Percentiles rank a stretch among this genome's conserved stretches.
These are phyloP conservation scores for Flagelloscypha sp. DNA, from an alignment of 768 basidiomycete species.

Conservation along the genomic window DNA sequence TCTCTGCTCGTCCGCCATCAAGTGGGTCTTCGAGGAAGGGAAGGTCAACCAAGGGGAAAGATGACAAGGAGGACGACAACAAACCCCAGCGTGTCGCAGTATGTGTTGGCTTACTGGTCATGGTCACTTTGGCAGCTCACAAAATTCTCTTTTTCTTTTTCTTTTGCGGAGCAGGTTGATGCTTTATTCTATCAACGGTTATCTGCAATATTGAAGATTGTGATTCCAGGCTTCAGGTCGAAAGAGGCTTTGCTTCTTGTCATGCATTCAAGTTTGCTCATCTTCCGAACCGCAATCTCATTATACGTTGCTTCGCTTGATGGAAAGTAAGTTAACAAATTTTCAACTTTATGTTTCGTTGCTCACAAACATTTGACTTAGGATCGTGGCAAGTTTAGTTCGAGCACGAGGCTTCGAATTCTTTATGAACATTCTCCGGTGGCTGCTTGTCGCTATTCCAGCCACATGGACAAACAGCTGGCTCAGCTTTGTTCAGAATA, in stretches of 20 bases:
- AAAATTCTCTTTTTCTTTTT: not conserved
- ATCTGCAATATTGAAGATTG: conserved; percentile 68
- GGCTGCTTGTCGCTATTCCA: conserved; percentile 88
- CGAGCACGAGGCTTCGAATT: conserved; percentile 75
- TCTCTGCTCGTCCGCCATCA: conserved; percentile 36
- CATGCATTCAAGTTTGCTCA: conserved; percentile 83
- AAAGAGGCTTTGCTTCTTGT: conserved; percentile 82
- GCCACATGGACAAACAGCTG: conserved; percentile 91
- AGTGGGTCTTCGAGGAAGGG: conserved; percentile 23
- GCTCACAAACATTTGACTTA: conserved; percentile 19
- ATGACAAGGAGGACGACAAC: conserved; percentile 21
- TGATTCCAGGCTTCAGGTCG: conserved; percentile 77
- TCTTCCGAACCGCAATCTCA: conserved; percentile 86
- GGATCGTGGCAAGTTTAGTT: conserved; percentile 93
- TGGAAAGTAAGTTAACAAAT: conserved; percentile 55
- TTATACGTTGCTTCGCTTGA: conserved; percentile 92
- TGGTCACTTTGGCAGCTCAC: not conserved
- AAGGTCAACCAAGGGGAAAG: conserved; percentile 27
- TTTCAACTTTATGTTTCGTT: not conserved
- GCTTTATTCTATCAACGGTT: conserved; percentile 83
- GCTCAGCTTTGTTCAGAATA: conserved; percentile 90
- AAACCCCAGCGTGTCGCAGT: conserved; percentile 61
- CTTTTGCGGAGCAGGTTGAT: conserved; percentile 55
- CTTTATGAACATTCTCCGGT: conserved; percentile 76
- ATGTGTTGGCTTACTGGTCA: no score